Conservation (phyloP, 176 grass and related monocot species). For the Hyparrhenia diplandra region DNA sequence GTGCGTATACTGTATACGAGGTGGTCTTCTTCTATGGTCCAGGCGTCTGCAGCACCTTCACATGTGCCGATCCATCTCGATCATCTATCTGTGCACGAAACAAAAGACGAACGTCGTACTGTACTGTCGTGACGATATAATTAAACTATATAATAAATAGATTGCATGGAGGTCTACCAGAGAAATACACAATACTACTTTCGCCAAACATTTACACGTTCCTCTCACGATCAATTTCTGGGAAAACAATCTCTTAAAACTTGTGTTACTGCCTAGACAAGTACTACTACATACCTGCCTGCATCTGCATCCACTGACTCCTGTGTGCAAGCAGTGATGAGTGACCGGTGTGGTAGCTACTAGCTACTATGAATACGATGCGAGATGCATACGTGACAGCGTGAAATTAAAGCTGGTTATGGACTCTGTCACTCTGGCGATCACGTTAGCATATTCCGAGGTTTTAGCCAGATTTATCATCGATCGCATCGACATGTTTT, state of each 20-base stretch:
- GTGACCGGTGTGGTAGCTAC: neutral
- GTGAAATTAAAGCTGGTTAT: neutral
- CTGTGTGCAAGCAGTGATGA: neutral
- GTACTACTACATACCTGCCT: too few relatives aligned
- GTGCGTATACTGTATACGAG: slow-evolving; percentile 18
- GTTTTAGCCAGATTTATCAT: neutral
- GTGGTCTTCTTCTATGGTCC: neutral
- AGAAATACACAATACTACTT: too few relatives aligned
- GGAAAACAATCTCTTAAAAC: neutral
- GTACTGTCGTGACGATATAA: too few relatives aligned
- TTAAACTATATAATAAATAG: too few relatives aligned
- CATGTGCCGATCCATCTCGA: neutral
- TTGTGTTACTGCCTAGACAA: too few relatives aligned
- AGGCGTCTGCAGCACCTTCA: neutral
- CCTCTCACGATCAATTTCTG: too few relatives aligned
- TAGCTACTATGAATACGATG: neutral
- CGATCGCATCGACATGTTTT: neutral
- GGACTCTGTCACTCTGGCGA: slow-evolving; percentile 9
- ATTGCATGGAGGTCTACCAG: too few relatives aligned
- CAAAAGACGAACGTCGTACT: too few relatives aligned
- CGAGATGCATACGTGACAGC: neutral
- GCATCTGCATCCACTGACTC: neutral
- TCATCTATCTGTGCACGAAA: too few relatives aligned
- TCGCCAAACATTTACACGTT: too few relatives aligned
- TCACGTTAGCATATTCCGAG: slow-evolving; percentile 33